A percentile compares a stretch with the other conserved stretches of the same genome.
These are phyloP conservation scores for Penicillium sp. DNA, from an alignment of 2,329 filamentous ascomycete species.

Conservation along the genomic window DNA sequence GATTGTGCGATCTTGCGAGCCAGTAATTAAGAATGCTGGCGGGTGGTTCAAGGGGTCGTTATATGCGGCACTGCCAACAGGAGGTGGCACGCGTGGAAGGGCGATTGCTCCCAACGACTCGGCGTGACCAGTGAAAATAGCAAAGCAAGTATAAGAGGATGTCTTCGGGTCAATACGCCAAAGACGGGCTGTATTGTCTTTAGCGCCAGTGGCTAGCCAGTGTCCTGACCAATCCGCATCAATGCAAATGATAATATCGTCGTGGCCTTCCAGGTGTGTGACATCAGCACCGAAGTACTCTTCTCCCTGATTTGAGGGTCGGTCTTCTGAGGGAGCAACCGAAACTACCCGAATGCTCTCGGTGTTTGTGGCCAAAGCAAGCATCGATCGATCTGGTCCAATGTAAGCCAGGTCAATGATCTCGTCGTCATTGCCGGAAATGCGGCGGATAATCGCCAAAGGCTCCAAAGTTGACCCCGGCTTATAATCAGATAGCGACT, in stretches of 20 bases:
- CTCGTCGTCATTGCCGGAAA: constrained; percentile 96
- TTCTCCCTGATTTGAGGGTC: constrained; percentile 38
- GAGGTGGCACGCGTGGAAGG: constrained; percentile 68
- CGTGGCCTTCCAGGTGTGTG: constrained; percentile 80
- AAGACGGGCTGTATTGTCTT: constrained; percentile 89
- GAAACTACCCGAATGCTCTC: constrained; percentile 90
- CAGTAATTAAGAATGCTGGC: constrained; percentile 81
- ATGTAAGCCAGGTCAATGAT: constrained; percentile 93
- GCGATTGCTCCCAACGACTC: constrained; percentile 90
- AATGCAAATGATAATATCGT: constrained; percentile 92
- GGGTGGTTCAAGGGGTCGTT: constrained; percentile 74
- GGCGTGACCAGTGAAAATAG: constrained; percentile 83
- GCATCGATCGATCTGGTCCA: constrained; percentile 71
- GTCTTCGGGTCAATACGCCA: constrained; percentile 81
- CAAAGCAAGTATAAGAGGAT: constrained; percentile 74
- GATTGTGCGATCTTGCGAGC: constrained; percentile 91
- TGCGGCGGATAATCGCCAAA: constrained; percentile 66
- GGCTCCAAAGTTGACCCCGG: constrained; percentile 52
- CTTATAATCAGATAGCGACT: constrained; percentile 36
- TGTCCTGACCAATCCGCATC: constrained; percentile 96
- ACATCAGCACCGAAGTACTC: constrained; percentile 86
- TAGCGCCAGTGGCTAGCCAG: constrained; percentile 93
- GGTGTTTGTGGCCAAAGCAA: constrained; percentile 91
- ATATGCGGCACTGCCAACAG: constrained; percentile 66
- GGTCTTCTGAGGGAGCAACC: constrained; percentile 45